phyloP scores from a whole-genome alignment of 495 filamentous ascomycete genomes.

The Penicillium canariense region DNA sequence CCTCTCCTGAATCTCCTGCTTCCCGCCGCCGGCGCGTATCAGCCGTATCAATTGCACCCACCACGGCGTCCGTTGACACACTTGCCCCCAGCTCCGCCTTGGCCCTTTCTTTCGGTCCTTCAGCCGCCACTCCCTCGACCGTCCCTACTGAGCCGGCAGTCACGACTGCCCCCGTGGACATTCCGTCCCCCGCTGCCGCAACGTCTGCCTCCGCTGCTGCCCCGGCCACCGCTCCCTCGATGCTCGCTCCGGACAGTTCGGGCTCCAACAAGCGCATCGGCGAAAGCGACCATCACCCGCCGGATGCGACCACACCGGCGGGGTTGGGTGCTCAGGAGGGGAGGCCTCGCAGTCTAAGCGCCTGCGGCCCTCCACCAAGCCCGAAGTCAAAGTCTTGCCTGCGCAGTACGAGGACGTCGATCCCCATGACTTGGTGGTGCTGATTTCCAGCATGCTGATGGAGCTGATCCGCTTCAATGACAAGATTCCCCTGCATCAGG shows the following conservation, averaged over 20 bases:
- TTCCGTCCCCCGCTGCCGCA: not conserved
- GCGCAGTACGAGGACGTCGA: constrained; percentile 73
- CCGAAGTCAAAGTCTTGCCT: constrained; percentile 70
- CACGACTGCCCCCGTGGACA: constrained; percentile 22
- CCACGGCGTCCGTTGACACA: constrained; percentile 22
- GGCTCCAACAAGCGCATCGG: constrained; percentile 47
- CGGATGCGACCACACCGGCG: constrained; percentile 37
- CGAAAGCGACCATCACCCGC: constrained; percentile 29
- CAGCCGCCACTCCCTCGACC: constrained; percentile 21
- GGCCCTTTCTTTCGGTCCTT: constrained; percentile 17
- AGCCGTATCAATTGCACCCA: constrained; percentile 37
- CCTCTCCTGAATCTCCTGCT: constrained; percentile 41
- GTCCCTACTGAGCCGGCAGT: constrained; percentile 16
- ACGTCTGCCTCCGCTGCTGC: constrained; percentile 19
- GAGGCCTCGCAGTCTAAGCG: constrained; percentile 53
- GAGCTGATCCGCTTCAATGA: constrained; percentile 94
- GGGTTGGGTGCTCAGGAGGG: constrained; percentile 47
- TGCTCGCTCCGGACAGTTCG: constrained; percentile 33
- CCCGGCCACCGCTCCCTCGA: constrained; percentile 33
- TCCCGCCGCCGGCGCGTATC: constrained; percentile 38
- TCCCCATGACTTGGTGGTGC: constrained; percentile 76
- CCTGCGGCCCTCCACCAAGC: constrained; percentile 51
- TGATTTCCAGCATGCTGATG: constrained; percentile 93
- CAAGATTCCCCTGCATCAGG: constrained; percentile 76
- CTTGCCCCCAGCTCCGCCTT: constrained; percentile 21